Base-by-base conservation (phyloP, 208 protist genomes). In the Wallacemonas sp. region DNA sequence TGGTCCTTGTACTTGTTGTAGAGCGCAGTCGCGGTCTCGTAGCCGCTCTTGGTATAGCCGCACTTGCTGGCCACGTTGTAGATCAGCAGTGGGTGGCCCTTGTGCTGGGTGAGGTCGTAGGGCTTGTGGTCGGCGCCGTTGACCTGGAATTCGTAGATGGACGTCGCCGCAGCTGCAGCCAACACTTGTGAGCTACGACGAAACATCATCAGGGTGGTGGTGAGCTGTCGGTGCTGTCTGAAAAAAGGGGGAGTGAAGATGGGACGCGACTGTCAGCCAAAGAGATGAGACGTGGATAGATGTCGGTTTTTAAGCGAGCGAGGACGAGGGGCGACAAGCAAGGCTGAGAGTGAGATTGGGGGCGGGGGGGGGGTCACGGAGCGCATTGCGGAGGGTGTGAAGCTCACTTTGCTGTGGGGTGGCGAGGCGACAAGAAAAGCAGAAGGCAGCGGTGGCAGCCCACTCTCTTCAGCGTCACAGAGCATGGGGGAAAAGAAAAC, bases 31-130 rank as follows among this genome's bases (percentile, higher is more conserved):
- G 83, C 73, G n/a, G 75, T 84, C 19, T 77, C 73, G 59, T 94
- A 94, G 48, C 82, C 81, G 15, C 66, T 60, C 38, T 91, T 65
- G 2, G 92, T 87, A 63, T 91, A 95, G 19, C 87, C 85, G 62
- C 91, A 94, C 72, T 93, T 84, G 63, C 80, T 93, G 15, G 92
- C 92, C 26, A 97, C 90, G 50, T 97, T 97, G 69, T 80, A 83
- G 50, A 97, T 87, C 19, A 97, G 63, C 37, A 97, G 72, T 3
- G 86, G 80, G n/a, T 89, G 73, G 19, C 87, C 89, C 62, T 79
- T 83, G 73, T 90, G 87, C 72, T 93, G 83, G 15, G 50, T n/a
- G 37, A 93, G 72, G 72, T 93, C 74, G 62, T 93, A 93, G 6
- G 78, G 71, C 66, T 93, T 73, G 30, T 79, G 74, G 52, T 82